These are phyloP conservation scores for Amanita rubescens DNA, from an alignment of 768 basidiomycete species.

Conservation along the genomic window DNA sequence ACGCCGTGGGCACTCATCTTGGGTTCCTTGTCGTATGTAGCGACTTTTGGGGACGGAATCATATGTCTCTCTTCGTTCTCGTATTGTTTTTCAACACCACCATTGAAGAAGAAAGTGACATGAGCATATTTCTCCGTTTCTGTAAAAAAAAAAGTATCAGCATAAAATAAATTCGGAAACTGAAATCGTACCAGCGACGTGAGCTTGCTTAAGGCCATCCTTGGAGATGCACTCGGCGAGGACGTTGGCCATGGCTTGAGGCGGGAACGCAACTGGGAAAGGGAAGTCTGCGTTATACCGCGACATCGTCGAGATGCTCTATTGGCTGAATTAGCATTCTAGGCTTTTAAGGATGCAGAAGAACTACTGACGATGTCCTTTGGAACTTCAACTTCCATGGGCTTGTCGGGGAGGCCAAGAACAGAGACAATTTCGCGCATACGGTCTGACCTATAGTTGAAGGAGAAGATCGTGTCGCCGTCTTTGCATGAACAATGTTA, in stretches of 20 bases:
- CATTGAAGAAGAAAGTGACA: constrained; percentile 98
- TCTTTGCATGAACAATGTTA: constrained; percentile 33
- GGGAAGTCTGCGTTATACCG: constrained; percentile 88
- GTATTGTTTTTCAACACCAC: constrained; percentile 92
- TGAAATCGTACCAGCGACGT: constrained; percentile 48
- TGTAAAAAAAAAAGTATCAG: neutral
- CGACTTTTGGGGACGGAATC: constrained; percentile 89
- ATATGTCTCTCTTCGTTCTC: constrained; percentile 73
- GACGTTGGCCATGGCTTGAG: constrained; percentile 89
- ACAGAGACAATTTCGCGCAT: constrained; percentile 88
- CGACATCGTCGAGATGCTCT: constrained; percentile 93
- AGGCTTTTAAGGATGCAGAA: neutral
- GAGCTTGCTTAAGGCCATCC: constrained; percentile 76
- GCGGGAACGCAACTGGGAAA: constrained; percentile 89
- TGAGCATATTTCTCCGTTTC: constrained; percentile 99
- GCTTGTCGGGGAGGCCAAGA: constrained; percentile 76
- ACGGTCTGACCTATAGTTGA: constrained; percentile 96
- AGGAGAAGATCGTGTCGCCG: constrained; percentile 86
- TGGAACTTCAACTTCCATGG: constrained; percentile 76
- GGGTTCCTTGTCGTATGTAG: constrained; percentile 89
- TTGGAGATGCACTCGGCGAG: constrained; percentile 87
- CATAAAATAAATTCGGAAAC: neutral
- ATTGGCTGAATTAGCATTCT: neutral
- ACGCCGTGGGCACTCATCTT: constrained; percentile 86
- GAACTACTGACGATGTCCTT: constrained; percentile 58